Percentiles rank a stretch among this genome's conserved stretches.
These are phyloP conservation scores for Moesziomyces antarcticus DNA, from an alignment of 1,284 basidiomycete genomes.

Conservation along the genomic window DNA sequence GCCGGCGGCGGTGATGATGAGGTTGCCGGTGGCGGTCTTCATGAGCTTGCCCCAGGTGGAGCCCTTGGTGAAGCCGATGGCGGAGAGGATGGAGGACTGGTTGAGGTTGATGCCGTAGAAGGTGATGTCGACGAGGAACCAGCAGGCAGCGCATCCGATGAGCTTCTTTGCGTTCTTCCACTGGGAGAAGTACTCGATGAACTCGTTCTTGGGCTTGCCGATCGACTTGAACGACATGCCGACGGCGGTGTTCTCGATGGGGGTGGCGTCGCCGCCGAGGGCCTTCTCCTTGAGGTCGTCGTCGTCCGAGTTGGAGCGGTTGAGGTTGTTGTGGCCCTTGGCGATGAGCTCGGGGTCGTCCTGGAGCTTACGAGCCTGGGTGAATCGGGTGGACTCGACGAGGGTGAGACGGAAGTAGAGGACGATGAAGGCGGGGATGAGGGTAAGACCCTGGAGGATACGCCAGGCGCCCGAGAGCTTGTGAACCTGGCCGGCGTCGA, in stretches of 20 bases:
- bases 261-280: constrained; percentile 28
- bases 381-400: constrained; percentile 78
- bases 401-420: constrained; percentile 71
- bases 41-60: constrained; percentile 71
- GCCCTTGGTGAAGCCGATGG: constrained; percentile 73
- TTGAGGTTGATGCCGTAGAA: constrained; percentile 87
- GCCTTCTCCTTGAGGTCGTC: constrained; percentile 55
- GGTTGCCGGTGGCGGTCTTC: constrained; percentile 70
- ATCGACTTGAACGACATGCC: constrained; percentile 59
- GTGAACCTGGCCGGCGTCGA: constrained; percentile 51
- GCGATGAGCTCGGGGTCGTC: constrained; percentile 80
- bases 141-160: constrained; percentile 55
- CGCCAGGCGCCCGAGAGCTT: constrained; percentile 64
- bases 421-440: constrained; percentile 60
- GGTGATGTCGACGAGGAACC: constrained; percentile 73
- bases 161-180: constrained; percentile 59
- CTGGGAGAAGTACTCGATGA: constrained; percentile 59
- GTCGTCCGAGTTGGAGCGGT: constrained; percentile 67
- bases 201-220: constrained; percentile 47
- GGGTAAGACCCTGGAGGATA: constrained; percentile 67
- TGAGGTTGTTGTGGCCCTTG: constrained; percentile 70
- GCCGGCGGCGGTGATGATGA: constrained; percentile 59
- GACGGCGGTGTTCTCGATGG: constrained; percentile 54
- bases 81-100: constrained; percentile 76
- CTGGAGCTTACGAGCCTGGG: constrained; percentile 81